Percentiles rank a stretch among this genome's conserved stretches.
phyloP scores from a whole-genome alignment of 202 grass and related monocot genomes.

The Schoenoplectus tabernaemontani region DNA sequence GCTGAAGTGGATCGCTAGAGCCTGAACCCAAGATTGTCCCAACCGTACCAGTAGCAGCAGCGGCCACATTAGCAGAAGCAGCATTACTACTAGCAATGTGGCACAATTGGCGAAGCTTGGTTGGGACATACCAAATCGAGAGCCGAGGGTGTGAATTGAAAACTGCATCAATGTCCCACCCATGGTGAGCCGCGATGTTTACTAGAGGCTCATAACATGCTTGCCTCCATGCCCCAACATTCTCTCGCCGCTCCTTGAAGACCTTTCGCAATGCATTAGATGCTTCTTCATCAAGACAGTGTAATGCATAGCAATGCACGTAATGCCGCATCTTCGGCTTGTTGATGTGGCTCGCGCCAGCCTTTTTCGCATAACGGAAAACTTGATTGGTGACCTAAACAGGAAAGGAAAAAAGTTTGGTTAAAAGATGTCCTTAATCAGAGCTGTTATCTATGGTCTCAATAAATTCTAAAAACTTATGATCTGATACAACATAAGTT shows the following conservation, averaged over 20 bases:
- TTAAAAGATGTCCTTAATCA: not conserved
- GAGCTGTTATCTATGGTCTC: not conserved
- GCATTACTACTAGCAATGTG: slow-evolving; percentile 61
- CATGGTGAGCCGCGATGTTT: slow-evolving; percentile 64
- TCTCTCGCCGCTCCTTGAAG: slow-evolving; percentile 86
- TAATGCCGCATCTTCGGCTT: slow-evolving; percentile 99
- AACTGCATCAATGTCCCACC: slow-evolving; percentile 94
- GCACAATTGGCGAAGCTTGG: slow-evolving; percentile 85
- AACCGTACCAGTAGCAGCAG: not conserved
- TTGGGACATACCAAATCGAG: slow-evolving; percentile 93
- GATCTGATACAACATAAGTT: not conserved
- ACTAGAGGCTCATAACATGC: slow-evolving; percentile 92
- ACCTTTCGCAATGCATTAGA: slow-evolving; percentile 66
- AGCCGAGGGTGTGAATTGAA: slow-evolving; percentile 90
- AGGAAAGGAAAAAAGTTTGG: not conserved
- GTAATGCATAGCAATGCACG: slow-evolving; percentile 98
- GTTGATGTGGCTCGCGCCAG: slow-evolving; percentile 97
- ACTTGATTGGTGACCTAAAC: slow-evolving; percentile 94
- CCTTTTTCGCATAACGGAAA: slow-evolving; percentile 93
- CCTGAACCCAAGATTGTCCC: slow-evolving; percentile 10
- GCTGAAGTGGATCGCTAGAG: not conserved
- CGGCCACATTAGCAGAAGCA: not conserved
- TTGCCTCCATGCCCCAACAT: slow-evolving; percentile 88
- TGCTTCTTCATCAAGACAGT: slow-evolving; percentile 86
- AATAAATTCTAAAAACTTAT: not conserved